Percentiles rank a stretch among this genome's conserved stretches.
Conservation (phyloP, 1,139 yeast species). For the Geotrichum bryndzae region DNA sequence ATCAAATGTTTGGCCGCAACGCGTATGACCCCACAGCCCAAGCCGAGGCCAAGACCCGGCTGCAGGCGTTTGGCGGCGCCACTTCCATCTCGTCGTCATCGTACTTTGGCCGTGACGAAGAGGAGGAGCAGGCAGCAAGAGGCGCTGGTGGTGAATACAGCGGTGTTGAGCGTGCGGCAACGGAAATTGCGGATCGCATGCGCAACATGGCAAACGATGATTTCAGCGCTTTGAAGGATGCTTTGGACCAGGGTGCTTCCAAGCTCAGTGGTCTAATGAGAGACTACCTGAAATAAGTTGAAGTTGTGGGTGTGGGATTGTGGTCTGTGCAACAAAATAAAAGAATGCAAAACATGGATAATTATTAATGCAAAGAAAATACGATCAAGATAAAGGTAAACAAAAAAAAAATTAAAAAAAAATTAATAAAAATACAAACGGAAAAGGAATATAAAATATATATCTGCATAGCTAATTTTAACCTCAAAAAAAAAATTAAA, state of each 20-base stretch:
- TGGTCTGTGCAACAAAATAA: neutral
- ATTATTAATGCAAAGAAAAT: neutral
- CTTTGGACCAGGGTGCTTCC: slow-evolving; percentile 90
- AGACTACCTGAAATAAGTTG: slow-evolving; percentile 60
- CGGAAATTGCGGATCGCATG: slow-evolving; percentile 64
- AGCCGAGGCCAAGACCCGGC: slow-evolving; percentile 69
- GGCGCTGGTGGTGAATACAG: slow-evolving; percentile 29
- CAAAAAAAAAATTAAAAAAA: no score
- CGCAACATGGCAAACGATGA: slow-evolving; percentile 80
- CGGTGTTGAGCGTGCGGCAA: slow-evolving; percentile 52
- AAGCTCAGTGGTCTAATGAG: slow-evolving; percentile 78
- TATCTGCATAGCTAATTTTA: neutral
- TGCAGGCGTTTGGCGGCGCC: slow-evolving; percentile 79
- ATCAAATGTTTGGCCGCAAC: slow-evolving; percentile 88
- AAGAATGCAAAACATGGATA: no score
- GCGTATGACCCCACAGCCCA: slow-evolving; percentile 72
- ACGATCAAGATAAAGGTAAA: no score
- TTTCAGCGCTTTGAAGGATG: slow-evolving; percentile 79
- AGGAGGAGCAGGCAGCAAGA: slow-evolving; percentile 34
- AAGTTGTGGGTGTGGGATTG: neutral
- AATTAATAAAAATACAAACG: neutral
- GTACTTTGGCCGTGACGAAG: slow-evolving; percentile 84
- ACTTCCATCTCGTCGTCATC: slow-evolving; percentile 85
- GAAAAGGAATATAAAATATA: no score
- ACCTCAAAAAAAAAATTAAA: neutral